Evolutionary conservation across 768 basidiomycete species (phyloP).

Genomic region (Hysterangium stoloniferum): DNA sequence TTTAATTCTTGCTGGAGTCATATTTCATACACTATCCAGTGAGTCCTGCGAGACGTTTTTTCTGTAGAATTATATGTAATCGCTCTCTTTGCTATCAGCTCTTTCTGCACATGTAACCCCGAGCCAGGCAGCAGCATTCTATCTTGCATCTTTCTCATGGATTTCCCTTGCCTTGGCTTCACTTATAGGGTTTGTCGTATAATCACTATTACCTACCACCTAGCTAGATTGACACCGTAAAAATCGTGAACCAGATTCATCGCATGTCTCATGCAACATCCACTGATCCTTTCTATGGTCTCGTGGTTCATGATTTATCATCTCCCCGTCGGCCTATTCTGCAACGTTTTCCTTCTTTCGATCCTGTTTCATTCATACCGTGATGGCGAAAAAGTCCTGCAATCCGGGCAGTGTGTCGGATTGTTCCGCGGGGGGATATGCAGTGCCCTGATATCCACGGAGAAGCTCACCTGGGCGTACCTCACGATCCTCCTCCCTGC

Average conservation of each 20-base stretch:
- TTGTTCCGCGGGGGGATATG: neutral
- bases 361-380: neutral
- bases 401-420: neutral
- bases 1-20: conserved; percentile 3
- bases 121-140: neutral
- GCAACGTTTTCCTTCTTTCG: neutral
- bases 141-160: neutral
- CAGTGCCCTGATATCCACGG: neutral
- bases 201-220: too few relatives aligned
- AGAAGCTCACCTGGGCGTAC: neutral
- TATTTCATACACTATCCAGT: conserved; percentile 3
- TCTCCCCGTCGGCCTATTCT: neutral
- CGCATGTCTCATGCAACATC: neutral
- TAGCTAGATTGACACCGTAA: neutral
- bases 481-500: neutral
- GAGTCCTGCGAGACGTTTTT: neutral
- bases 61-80: neutral
- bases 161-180: neutral
- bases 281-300: neutral
- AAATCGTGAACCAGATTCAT: conserved; percentile 1
- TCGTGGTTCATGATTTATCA: neutral
- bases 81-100: neutral
- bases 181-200: neutral
- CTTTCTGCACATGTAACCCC: neutral
- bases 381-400: neutral